These are phyloP conservation scores for Monosporozyma siamensis DNA, from an alignment of 805 yeast genomes.

Conservation along the genomic window DNA sequence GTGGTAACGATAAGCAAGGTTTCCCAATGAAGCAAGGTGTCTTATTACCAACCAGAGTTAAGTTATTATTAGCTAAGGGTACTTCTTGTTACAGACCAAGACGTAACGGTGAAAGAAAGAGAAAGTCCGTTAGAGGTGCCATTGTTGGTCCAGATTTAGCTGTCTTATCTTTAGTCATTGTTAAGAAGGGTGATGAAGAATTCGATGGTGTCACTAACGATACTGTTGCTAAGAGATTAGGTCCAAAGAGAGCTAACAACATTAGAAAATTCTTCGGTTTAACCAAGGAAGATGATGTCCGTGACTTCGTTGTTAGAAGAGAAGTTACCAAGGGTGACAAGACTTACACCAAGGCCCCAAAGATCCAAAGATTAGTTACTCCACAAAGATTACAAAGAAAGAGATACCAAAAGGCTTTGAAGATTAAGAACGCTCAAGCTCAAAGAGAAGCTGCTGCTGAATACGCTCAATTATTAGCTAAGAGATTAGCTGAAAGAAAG, in stretches of 20 bases:
- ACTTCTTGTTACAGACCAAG: conserved; percentile 99
- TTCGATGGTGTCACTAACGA: conserved; percentile 92
- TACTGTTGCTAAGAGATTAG: conserved; percentile 96
- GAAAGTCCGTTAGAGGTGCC: conserved; percentile 99
- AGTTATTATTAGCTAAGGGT: conserved; percentile 86
- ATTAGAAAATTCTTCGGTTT: conserved; percentile 99
- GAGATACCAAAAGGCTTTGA: conserved; percentile 90
- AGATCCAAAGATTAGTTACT: conserved; percentile 98
- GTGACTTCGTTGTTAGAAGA: conserved; percentile 92
- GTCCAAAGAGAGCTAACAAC: conserved; percentile 99
- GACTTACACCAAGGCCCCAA: conserved; percentile 99
- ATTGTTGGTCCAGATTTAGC: conserved; percentile 96
- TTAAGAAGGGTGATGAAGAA: conserved; percentile 95
- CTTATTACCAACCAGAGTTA: conserved; percentile 98
- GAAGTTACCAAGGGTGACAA: conserved; percentile 96
- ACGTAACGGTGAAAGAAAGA: conserved; percentile 99
- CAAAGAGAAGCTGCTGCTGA: conserved; percentile 99
- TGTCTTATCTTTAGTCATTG: conserved; percentile 84
- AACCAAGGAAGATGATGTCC: conserved; percentile 40
- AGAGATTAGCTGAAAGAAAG: conserved; percentile 97
- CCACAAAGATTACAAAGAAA: conserved; percentile 99
- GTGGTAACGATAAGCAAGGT: conserved; percentile 99
- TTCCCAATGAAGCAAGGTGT: conserved; percentile 99
- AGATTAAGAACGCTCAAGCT: conserved; percentile 94
- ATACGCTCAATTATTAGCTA: conserved; percentile 96